phyloP scores from a whole-genome alignment of 805 yeast species.

The Cyberlindnera nakhonratchasimensis region DNA sequence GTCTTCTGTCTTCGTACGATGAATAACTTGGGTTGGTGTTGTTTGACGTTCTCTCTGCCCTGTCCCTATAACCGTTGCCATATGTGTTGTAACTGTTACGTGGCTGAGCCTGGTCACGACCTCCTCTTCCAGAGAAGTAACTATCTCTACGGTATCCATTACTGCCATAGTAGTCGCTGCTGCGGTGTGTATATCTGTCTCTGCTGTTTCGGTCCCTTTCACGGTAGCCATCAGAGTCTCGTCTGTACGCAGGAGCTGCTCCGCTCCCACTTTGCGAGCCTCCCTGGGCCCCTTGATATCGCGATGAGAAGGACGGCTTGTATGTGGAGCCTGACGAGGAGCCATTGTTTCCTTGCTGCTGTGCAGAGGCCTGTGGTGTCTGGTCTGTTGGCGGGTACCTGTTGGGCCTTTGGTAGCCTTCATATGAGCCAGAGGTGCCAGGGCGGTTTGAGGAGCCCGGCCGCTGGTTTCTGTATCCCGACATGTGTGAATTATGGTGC shows the following conservation, averaged over 20 bases:
- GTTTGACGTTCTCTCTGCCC: constrained; percentile 1
- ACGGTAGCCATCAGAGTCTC: constrained; percentile 8
- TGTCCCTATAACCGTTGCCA: constrained; percentile 3
- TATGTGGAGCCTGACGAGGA: constrained; percentile 14
- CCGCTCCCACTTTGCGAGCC: neutral
- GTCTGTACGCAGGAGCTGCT: constrained; percentile 2
- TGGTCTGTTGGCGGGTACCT: constrained; percentile 4
- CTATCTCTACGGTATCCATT: constrained; percentile 2
- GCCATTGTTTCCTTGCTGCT: neutral
- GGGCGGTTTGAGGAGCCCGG: constrained; percentile 13
- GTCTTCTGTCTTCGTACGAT: constrained; percentile 16
- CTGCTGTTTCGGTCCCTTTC: constrained; percentile 3
- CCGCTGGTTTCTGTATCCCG: constrained; percentile 19
- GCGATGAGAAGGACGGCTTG: constrained; percentile 8
- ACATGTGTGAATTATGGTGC: constrained; percentile 15
- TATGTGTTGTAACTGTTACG: constrained; percentile 1
- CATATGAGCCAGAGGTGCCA: constrained; percentile 8
- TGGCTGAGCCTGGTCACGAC: neutral
- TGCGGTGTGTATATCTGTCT: constrained; percentile 4
- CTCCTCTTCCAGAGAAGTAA: constrained; percentile 1
- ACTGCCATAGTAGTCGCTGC: neutral
- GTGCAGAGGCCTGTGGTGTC: constrained; percentile 2
- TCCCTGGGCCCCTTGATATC: constrained; percentile 2
- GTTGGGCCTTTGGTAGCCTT: constrained; percentile 6
- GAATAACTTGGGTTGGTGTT: neutral